Evolutionary conservation across 495 filamentous ascomycete genomes (phyloP).

Genomic region (Friedmanniomyces simplex): DNA sequence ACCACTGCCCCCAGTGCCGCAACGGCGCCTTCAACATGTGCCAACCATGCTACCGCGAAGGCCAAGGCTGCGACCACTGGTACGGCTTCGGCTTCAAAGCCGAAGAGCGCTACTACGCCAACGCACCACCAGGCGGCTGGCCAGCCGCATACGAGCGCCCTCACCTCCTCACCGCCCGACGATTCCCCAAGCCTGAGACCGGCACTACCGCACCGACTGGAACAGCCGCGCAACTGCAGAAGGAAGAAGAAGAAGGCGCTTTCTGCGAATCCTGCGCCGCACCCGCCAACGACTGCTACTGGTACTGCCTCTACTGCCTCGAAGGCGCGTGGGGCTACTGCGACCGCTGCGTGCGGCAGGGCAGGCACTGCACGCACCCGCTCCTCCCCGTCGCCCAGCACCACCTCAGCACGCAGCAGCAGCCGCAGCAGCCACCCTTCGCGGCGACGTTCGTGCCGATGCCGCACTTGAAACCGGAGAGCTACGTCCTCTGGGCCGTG

Average conservation of each 20-base stretch:
- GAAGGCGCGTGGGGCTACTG: slow-evolving; percentile 91
- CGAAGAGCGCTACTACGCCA: slow-evolving; percentile 42
- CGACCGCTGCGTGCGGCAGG: slow-evolving; percentile 67
- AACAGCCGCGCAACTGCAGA: no score
- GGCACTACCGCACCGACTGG: slow-evolving; percentile 51
- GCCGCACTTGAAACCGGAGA: slow-evolving; percentile 23
- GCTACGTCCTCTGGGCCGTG: slow-evolving; percentile 48
- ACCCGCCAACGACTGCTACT: slow-evolving; percentile 66
- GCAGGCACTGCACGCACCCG: slow-evolving; percentile 63
- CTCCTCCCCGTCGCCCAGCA: slow-evolving; percentile 54
- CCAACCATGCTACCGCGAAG: slow-evolving; percentile 60
- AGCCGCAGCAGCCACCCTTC: slow-evolving; percentile 3
- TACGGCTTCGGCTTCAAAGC: slow-evolving; percentile 63
- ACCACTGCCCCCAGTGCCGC: slow-evolving; percentile 59
- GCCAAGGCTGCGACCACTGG: slow-evolving; percentile 69
- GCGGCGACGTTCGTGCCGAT: slow-evolving; percentile 19
- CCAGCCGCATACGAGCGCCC: slow-evolving; percentile 37
- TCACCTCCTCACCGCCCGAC: slow-evolving; percentile 57
- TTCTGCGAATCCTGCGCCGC: slow-evolving; percentile 71
- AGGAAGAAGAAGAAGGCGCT: slow-evolving; percentile 64
- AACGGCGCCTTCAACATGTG: slow-evolving; percentile 68
- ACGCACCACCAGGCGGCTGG: slow-evolving; percentile 36
- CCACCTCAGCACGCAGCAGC: slow-evolving; percentile 12
- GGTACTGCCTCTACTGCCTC: slow-evolving; percentile 75
- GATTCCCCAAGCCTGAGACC: slow-evolving; percentile 57